Evolutionary conservation across 1,284 basidiomycete species (phyloP).

Genomic region (Tetrapyrgos nigripes): DNA sequence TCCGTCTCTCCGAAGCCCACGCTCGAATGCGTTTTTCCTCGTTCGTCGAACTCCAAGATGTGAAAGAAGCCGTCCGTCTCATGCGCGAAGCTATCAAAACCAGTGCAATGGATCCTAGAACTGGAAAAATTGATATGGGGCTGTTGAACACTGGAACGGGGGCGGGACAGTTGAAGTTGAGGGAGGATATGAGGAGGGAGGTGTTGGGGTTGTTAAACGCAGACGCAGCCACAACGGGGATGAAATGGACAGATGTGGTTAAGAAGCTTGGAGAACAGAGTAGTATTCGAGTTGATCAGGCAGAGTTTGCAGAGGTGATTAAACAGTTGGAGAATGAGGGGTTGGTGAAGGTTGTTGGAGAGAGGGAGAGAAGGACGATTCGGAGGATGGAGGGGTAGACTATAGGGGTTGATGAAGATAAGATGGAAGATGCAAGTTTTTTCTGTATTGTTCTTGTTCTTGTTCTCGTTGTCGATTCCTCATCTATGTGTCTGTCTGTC

Average conservation of each 20-base stretch:
- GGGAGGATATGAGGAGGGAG: slow-evolving; percentile 87
- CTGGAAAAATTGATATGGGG: slow-evolving; percentile 96
- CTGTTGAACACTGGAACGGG: slow-evolving; percentile 95
- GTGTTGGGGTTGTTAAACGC: slow-evolving; percentile 72
- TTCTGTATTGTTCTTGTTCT: too few species aligned
- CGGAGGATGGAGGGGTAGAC: slow-evolving; percentile 64
- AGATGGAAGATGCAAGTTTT: too few species aligned
- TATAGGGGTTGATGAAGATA: too few species aligned
- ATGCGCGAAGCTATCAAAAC: slow-evolving; percentile 97
- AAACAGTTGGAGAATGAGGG: slow-evolving; percentile 85
- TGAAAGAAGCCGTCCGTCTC: slow-evolving; percentile 89
- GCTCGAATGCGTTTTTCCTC: slow-evolving; percentile 93
- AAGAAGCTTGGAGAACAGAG: slow-evolving; percentile 82
- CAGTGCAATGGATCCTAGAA: slow-evolving; percentile 92
- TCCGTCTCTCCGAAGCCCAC: slow-evolving; percentile 96
- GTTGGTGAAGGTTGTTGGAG: slow-evolving; percentile 82
- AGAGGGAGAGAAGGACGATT: slow-evolving; percentile 85
- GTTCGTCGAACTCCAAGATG: slow-evolving; percentile 87
- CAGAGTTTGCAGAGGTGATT: slow-evolving; percentile 86
- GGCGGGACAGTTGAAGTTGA: slow-evolving; percentile 80
- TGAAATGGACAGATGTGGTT: slow-evolving; percentile 83
- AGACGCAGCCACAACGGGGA: slow-evolving; percentile 62
- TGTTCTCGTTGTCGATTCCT: too few species aligned
- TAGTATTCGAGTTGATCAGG: slow-evolving; percentile 74
- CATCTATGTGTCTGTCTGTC: too few species aligned